phyloP scores from a whole-genome alignment of 352 stramenopile genomes.

The Phytopythium sindhum region DNA sequence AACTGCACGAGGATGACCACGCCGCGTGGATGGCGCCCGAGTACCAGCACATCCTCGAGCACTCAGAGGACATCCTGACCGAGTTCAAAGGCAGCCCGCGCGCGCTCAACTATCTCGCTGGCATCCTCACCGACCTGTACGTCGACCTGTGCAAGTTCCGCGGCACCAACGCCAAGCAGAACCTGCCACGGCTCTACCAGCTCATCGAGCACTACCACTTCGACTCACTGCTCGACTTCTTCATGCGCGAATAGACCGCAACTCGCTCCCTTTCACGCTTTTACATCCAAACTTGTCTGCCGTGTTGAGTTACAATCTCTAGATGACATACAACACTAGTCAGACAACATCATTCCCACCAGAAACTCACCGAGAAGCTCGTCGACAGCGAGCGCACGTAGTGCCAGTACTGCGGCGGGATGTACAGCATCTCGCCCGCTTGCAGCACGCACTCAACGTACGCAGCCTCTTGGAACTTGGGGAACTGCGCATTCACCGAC shows the following conservation, averaged over 20 bases:
- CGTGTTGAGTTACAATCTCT: neutral
- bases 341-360: conserved; percentile 35
- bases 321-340: too few species aligned
- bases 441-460: conserved; percentile 73
- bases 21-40: conserved; percentile 73
- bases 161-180: conserved; percentile 72
- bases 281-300: neutral
- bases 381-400: conserved; percentile 77
- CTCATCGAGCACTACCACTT: conserved; percentile 83
- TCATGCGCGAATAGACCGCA: conserved; percentile 41
- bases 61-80: conserved; percentile 59
- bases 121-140: conserved; percentile 82
- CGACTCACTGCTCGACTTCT: conserved; percentile 76
- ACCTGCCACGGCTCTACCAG: conserved; percentile 64
- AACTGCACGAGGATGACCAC: conserved; percentile 77
- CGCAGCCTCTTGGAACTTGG: conserved; percentile 35
- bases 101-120: conserved; percentile 74
- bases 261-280: neutral
- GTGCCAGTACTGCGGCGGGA: conserved; percentile 87
- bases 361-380: conserved; percentile 85
- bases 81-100: conserved; percentile 72
- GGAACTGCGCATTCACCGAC: conserved; percentile 28
- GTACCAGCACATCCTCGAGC: conserved; percentile 71
- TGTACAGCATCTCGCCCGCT: conserved; percentile 85
- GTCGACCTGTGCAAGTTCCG: conserved; percentile 85